These are phyloP conservation scores for Paecilomyces niveus DNA, from an alignment of 2,329 filamentous ascomycete species.

Conservation along the genomic window DNA sequence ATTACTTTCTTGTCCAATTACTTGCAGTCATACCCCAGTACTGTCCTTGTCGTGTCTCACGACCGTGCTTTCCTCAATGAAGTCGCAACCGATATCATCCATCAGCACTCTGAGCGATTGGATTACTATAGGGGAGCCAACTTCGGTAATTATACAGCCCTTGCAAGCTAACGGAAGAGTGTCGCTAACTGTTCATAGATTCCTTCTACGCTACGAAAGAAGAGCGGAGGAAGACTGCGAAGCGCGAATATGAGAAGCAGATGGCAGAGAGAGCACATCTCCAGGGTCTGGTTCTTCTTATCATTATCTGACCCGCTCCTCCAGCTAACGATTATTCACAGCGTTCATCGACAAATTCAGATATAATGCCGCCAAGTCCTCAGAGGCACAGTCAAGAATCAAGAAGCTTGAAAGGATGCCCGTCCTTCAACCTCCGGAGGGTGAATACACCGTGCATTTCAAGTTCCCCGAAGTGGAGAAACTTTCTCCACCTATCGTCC, in stretches of 20 bases:
- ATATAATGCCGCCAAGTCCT: slow-evolving; percentile 98
- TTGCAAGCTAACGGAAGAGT: neutral
- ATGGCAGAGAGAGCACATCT: slow-evolving; percentile 90
- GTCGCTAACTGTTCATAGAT: slow-evolving; percentile 42
- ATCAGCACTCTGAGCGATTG: slow-evolving; percentile 92
- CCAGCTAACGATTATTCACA: slow-evolving; percentile 11
- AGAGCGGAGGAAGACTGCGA: slow-evolving; percentile 91
- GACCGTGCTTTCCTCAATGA: slow-evolving; percentile 98
- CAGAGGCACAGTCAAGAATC: slow-evolving; percentile 95
- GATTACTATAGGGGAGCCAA: slow-evolving; percentile 99
- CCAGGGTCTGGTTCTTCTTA: slow-evolving; percentile 46
- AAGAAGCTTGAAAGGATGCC: slow-evolving; percentile 99
- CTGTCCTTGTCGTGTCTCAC: slow-evolving; percentile 93
- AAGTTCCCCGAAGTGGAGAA: slow-evolving; percentile 97
- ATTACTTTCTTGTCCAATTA: slow-evolving; percentile 98
- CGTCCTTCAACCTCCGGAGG: slow-evolving; percentile 78
- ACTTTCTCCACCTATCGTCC: slow-evolving; percentile 91
- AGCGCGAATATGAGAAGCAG: slow-evolving; percentile 97
- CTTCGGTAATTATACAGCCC: slow-evolving; percentile 49
- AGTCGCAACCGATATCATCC: slow-evolving; percentile 97
- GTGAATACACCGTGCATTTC: slow-evolving; percentile 94
- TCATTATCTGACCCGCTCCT: neutral
- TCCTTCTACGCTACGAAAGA: slow-evolving; percentile 97
- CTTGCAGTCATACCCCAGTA: slow-evolving; percentile 87
- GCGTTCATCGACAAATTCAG: slow-evolving; percentile 99